phyloP scores from a whole-genome alignment of 169 alveolate genomes.

The Cryptosporidium ubiquitum region DNA sequence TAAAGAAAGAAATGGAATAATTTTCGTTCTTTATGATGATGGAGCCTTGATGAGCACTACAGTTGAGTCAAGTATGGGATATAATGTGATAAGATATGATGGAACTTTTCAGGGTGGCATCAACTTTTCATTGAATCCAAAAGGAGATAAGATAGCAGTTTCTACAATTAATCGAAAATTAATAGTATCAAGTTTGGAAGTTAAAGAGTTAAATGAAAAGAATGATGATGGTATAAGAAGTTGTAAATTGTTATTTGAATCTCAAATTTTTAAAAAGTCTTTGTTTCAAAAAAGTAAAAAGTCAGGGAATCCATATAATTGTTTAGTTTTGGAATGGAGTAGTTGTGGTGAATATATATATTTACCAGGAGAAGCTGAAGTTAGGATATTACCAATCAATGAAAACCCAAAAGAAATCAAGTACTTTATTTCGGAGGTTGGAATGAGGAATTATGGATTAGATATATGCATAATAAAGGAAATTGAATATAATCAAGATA shows the following conservation, averaged over 20 bases:
- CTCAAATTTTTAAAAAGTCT: slow-evolving; percentile 29
- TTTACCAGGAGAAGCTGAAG: slow-evolving; percentile 54
- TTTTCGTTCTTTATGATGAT: slow-evolving; percentile 65
- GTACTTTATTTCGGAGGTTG: background rate
- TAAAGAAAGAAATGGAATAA: slow-evolving; percentile 10
- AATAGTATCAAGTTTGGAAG: slow-evolving; percentile 11
- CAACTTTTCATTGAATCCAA: slow-evolving; percentile 16
- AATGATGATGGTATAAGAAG: slow-evolving; percentile 12
- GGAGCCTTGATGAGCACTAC: slow-evolving; percentile 42
- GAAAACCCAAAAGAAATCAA: background rate
- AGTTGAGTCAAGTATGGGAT: background rate
- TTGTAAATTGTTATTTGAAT: slow-evolving; percentile 16
- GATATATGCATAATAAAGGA: slow-evolving; percentile 48
- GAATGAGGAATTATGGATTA: background rate
- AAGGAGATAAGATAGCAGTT: slow-evolving; percentile 52
- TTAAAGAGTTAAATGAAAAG: background rate
- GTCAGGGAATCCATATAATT: background rate
- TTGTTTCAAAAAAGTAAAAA: slow-evolving; percentile 12
- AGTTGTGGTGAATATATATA: slow-evolving; percentile 23
- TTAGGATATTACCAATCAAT: slow-evolving; percentile 3
- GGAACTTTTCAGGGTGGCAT: slow-evolving; percentile 34
- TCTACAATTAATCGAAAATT: slow-evolving; percentile 45
- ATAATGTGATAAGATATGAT: slow-evolving; percentile 50
- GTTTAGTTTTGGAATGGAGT: slow-evolving; percentile 29
- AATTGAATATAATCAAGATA: slow-evolving; percentile 1